Conservation (phyloP, 2,329 filamentous ascomycete genomes). For the Aspergillus sojae region DNA sequence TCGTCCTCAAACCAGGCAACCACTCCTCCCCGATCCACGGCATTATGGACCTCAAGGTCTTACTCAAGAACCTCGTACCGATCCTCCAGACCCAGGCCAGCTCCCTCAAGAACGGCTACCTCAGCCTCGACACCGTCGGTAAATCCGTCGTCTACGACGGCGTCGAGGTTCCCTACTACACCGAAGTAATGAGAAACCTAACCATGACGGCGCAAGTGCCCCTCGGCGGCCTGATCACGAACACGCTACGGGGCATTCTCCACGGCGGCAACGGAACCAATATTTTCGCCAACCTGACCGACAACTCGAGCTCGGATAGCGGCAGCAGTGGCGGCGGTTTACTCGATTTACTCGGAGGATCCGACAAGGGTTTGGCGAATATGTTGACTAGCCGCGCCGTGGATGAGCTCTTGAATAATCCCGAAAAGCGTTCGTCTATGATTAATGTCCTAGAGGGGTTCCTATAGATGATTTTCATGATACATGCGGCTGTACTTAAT, state of each 20-base stretch:
- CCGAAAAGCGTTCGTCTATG: conserved; percentile 20
- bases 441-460: conserved; percentile 16
- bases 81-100: conserved; percentile 30
- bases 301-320: background rate
- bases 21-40: conserved; percentile 54
- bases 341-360: conserved; percentile 10
- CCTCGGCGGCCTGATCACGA: conserved; percentile 30
- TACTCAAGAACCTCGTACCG: conserved; percentile 31
- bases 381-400: background rate
- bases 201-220: conserved; percentile 33
- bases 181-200: conserved; percentile 34
- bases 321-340: conserved; percentile 8
- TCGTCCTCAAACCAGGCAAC: conserved; percentile 57
- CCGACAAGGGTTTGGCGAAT: conserved; percentile 5
- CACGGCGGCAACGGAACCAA: conserved; percentile 16
- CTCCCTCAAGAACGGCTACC: conserved; percentile 29
- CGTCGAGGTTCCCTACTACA: conserved; percentile 38
- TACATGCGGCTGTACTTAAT: no score
- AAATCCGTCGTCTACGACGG: conserved; percentile 34
- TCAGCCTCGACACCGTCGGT: conserved; percentile 31
- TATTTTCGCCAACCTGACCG: conserved; percentile 18
- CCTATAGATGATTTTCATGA: background rate
- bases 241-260: conserved; percentile 31
- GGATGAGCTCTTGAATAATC: conserved; percentile 12
- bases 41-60: conserved; percentile 48